A percentile compares a stretch with the other conserved stretches of the same genome.
These are phyloP conservation scores for Fusarium sp. DNA, from an alignment of 2,329 filamentous ascomycete species.

Conservation along the genomic window DNA sequence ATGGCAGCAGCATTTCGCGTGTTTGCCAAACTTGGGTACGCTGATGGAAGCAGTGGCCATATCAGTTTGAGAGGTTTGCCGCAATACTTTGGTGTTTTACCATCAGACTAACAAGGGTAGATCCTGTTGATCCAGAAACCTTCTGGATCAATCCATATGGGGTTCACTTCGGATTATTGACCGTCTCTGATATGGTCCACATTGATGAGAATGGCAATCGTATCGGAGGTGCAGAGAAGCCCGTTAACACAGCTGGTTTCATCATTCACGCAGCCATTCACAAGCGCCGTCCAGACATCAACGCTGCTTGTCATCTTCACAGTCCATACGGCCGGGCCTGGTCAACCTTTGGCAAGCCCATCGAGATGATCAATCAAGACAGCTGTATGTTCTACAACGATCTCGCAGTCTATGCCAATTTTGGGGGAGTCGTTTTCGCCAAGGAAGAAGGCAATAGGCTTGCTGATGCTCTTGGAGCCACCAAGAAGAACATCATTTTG, in stretches of 20 bases:
- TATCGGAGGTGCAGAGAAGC: conserved; percentile 67
- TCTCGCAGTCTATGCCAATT: conserved; percentile 69
- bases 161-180: conserved; percentile 71
- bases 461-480: conserved; percentile 66
- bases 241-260: conserved; percentile 74
- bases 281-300: conserved; percentile 68
- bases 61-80: conserved; percentile 50
- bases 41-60: conserved; percentile 58
- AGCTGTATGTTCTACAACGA: conserved; percentile 69
- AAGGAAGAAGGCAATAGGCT: conserved; percentile 70
- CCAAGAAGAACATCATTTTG: conserved; percentile 68
- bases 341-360: conserved; percentile 67
- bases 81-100: accelerated
- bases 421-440: conserved; percentile 61
- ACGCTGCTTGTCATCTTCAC: conserved; percentile 74
- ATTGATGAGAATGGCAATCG: conserved; percentile 67
- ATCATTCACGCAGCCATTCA: conserved; percentile 74
- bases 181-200: conserved; percentile 73
- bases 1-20: conserved; percentile 58
- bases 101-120: conserved; percentile 30
- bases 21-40: conserved; percentile 56
- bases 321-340: conserved; percentile 71
- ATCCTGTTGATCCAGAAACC: conserved; percentile 47
- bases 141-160: conserved; percentile 67
- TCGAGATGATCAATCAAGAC: conserved; percentile 76